phyloP scores from a whole-genome alignment of 306 rosid species.

The Trifolium pratense region DNA sequence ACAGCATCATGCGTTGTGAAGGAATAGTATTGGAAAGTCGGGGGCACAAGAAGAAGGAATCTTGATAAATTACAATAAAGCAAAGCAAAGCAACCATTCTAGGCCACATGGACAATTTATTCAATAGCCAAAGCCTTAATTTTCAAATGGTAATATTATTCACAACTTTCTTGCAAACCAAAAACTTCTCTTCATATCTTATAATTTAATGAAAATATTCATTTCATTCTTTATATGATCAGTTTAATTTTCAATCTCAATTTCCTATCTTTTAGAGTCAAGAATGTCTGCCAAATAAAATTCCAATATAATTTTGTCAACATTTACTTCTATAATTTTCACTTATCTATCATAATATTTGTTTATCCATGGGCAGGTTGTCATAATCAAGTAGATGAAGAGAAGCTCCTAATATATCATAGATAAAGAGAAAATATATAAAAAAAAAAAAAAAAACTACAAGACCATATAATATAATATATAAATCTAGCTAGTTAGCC shows the following conservation, averaged over 20 bases:
- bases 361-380: no score
- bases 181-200: conserved; percentile 1
- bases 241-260: background rate
- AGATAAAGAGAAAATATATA: conserved; percentile 17
- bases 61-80: no score
- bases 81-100: no score
- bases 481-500: conserved; percentile 28
- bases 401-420: no score
- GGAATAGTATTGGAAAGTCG: no score
- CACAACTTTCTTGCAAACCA: conserved; percentile 5
- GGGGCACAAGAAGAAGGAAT: no score
- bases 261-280: background rate
- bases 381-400: no score
- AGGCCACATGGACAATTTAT: background rate
- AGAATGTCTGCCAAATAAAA: conserved; percentile 10
- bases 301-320: conserved; percentile 11
- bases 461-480: background rate
- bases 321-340: background rate
- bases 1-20: no score
- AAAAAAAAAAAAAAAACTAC: conserved; percentile 39
- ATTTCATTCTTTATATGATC: background rate
- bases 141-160: background rate
- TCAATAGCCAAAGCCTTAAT: background rate
- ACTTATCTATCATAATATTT: no score
- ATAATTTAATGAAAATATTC: background rate